Percentiles rank a stretch among this genome's conserved stretches.
phyloP scores from a whole-genome alignment of 371 early-diverging fungal species.

The Mucor lusitanicus region DNA sequence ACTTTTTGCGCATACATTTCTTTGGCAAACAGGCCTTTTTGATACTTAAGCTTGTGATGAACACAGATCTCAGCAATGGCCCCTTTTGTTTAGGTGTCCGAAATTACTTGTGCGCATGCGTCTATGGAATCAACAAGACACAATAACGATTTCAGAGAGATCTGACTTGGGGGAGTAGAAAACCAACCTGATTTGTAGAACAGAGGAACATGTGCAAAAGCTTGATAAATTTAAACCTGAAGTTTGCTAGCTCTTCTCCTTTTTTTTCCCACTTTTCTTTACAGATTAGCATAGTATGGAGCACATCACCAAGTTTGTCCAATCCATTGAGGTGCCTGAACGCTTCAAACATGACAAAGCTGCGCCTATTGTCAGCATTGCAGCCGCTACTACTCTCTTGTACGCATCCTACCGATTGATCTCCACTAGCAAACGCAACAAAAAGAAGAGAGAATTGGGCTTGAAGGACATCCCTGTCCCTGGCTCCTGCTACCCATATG shows the following conservation, averaged over 20 bases:
- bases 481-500: conserved; percentile 5
- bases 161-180: neutral
- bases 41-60: neutral
- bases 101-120: neutral
- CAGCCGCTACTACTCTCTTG: neutral
- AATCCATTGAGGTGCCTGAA: neutral
- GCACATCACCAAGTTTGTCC: neutral
- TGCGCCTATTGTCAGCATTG: neutral
- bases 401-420: conserved; percentile 1
- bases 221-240: neutral
- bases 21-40: neutral
- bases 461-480: conserved; percentile 11
- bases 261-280: neutral
- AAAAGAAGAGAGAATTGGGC: neutral
- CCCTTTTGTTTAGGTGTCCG: neutral
- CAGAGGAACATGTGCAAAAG: neutral
- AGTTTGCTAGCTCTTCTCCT: neutral
- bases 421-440: neutral
- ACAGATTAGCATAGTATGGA: neutral
- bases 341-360: neutral
- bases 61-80: neutral
- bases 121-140: neutral
- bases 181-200: neutral
- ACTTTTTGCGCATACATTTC: too few species aligned
- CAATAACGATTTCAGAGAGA: neutral